Base-by-base conservation (phyloP, 805 yeast genomes). In the Cyberlindnera japonica region DNA sequence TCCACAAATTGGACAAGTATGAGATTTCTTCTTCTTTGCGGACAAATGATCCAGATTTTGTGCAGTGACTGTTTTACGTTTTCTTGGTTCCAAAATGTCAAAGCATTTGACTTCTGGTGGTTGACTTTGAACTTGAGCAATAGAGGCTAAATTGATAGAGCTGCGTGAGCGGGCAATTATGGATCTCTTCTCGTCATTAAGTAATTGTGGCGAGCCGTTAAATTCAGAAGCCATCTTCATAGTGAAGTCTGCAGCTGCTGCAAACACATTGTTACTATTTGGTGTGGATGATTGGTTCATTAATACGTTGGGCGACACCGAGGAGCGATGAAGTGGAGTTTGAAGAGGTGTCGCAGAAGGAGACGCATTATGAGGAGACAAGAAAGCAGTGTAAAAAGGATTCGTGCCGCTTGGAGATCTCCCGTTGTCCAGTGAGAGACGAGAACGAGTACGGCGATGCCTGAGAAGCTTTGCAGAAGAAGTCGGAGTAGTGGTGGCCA, bases 1-100 rank as follows among this genome's bases (percentile, higher is more conserved):
- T 35, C 73, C 76, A 55, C 87, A 80, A 30, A 80, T 54, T 2
- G 84, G 84, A 61, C 88, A 81, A 48, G 69, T 69, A 58, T 81
- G 85, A 37, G 69, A 67, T 58, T 79, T 81, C 53, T 76, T 78
- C 6, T 17, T 11, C 14, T 38, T 39, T 1, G 16, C 33, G 14
- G 18, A 22, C 14, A 9, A 22, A n/a, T 14, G 15, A 9, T n/a
- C 13, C 5, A 15, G 12, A 21, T 33, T n/a, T 21, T 33, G 35
- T 3, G 43, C 35, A 12, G 24, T 69, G 14, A 25, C 28, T 58
- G 79, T 81, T 51, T 76, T 78, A 5, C 12, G n/a, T n/a, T 47
- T 30, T 26, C 45, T 43, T 25, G 51, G 47, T 21, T 47, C 45
- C 26, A 44, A 18, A 14, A 47, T 44, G 27, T 47, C 51, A 11